Percentiles rank a stretch among this genome's conserved stretches.
These are phyloP conservation scores for Gossypium thurberi DNA, from an alignment of 345 rosid genomes.

Conservation along the genomic window DNA sequence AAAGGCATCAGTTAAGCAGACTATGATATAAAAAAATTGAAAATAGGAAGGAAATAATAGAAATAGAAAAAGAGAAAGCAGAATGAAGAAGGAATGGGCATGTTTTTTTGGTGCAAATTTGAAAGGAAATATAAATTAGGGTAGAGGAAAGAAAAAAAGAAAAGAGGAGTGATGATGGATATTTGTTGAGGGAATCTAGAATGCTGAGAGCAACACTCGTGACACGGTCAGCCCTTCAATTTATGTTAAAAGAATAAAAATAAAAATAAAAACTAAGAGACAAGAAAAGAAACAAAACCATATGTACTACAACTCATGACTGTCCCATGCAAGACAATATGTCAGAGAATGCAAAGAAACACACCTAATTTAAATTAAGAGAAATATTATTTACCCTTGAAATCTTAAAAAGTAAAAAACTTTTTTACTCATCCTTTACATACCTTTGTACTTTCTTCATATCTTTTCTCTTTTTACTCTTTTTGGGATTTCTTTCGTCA, in stretches of 20 bases:
- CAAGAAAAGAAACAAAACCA: slow-evolving; percentile 33
- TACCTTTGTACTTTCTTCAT: slow-evolving; percentile 21
- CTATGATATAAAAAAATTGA: neutral
- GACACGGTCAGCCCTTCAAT: slow-evolving; percentile 22
- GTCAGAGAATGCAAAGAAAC: slow-evolving; percentile 32
- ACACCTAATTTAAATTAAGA: neutral
- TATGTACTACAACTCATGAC: slow-evolving; percentile 25
- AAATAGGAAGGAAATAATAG: neutral
- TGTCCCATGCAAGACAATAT: slow-evolving; percentile 41
- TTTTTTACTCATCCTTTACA: slow-evolving; percentile 12
- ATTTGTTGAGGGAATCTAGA: neutral
- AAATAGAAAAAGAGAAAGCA: neutral
- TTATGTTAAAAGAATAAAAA: neutral
- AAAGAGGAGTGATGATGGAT: neutral
- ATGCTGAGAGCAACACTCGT: slow-evolving; percentile 20
- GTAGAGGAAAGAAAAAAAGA: neutral
- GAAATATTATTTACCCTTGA: neutral
- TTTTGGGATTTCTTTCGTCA: neutral
- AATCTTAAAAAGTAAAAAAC: neutral
- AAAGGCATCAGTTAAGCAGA: too few relatives aligned
- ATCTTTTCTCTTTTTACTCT: neutral
- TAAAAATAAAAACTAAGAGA: slow-evolving; percentile 25
- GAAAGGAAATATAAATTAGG: neutral
- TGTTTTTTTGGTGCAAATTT: neutral
- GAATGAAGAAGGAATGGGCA: neutral